These are phyloP conservation scores for Globisporangium iwayamae DNA, from an alignment of 352 stramenopile species.

Conservation along the genomic window DNA sequence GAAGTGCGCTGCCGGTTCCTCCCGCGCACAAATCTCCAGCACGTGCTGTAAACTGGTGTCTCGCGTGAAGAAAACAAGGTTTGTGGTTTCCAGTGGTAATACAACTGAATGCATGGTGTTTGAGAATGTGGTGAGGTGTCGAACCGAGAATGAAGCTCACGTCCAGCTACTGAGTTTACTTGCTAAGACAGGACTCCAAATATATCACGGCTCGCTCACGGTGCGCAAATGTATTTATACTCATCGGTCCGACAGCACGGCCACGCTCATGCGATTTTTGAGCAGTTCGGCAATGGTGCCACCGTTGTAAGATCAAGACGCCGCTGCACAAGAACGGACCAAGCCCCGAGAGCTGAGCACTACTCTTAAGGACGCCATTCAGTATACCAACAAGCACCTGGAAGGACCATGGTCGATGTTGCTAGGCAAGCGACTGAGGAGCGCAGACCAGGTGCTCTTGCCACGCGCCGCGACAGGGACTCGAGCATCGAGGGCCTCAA, in stretches of 20 bases:
- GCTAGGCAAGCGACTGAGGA: background rate
- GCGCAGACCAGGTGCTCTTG: background rate
- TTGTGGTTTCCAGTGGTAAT: background rate
- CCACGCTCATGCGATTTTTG: background rate
- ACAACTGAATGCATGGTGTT: background rate
- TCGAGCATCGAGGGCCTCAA: background rate
- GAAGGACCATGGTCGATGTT: background rate
- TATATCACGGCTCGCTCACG: background rate
- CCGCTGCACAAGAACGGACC: background rate
- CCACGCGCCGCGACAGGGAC: background rate
- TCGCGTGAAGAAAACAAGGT: background rate
- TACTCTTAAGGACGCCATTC: background rate
- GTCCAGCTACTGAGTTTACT: too few relatives aligned
- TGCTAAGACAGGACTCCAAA: too few relatives aligned
- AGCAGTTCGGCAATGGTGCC: background rate
- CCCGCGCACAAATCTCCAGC: conserved; percentile 20
- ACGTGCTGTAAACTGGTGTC: conserved; percentile 7
- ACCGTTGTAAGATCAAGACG: background rate
- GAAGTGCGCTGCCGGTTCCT: conserved; percentile 44
- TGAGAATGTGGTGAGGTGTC: too few relatives aligned
- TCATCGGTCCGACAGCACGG: background rate
- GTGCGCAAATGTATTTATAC: background rate
- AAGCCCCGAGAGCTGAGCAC: background rate
- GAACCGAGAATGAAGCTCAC: too few relatives aligned
- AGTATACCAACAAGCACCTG: background rate